Evolutionary conservation across 1,284 basidiomycete genomes (phyloP), one percentile per base, ranked within the genome.

Genomic region (Cystobasidium pallidum): DNA sequence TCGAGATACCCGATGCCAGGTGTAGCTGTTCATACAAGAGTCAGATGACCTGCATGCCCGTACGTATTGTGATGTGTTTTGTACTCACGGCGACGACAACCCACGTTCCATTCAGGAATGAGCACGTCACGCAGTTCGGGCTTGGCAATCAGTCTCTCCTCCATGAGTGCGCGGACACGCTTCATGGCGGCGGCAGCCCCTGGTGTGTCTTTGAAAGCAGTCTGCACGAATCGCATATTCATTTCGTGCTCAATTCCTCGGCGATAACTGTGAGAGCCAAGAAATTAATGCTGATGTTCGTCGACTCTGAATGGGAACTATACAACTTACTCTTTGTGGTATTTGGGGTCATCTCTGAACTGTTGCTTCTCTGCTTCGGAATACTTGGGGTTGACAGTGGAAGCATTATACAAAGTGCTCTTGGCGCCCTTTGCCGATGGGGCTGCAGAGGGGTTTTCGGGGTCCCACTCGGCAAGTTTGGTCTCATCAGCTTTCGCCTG

Each of bases 291-390:
- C 13, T 39, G 7, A 39, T 39, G 36, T 6, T 39, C 36, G 13
- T 7, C 36, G 36, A 39, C 36, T 39, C n/a, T n/a, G n/a, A n/a
- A 39, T 39, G 13, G 7, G 36, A 13, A 13, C 13, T 6, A 39
- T 39, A n/a, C 74, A 10, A 11, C 58, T 61, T 11, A 61, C 58
- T 61, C 41, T 45, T 61, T 61, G 15, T 61, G 58, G 24, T 75
- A 75, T 4, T 62, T 65, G 3, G 77, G 76, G 71, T 78, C 65
- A 43, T 74, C 75, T 7, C 47, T 32, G 49, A 73, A 73, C 11
- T 66, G 65, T 57, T 59, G 26, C 24, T 52, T 57, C 8, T 73
- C 72, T 32, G 26, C 57, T 26, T 67, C 72, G 28, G n/a, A 43
- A 55, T 73, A 73, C 15, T 57, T 61, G 10, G 54, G 54, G 39